phyloP scores from a whole-genome alignment of 2,329 filamentous ascomycete species.

The Phaeophleospora eucalypticola region DNA sequence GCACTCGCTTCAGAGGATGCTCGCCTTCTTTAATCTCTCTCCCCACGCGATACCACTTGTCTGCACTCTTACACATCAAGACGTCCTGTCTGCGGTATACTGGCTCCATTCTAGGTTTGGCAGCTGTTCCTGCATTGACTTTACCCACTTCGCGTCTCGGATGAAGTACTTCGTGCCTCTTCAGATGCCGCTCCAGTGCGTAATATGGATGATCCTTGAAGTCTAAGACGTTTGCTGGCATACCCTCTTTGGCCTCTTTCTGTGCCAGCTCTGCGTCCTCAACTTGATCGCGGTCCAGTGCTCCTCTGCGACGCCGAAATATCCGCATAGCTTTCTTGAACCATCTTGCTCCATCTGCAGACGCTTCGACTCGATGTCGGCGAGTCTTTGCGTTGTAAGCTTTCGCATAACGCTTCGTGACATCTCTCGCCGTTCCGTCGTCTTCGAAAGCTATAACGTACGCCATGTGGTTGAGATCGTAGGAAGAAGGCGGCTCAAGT shows the following conservation, averaged over 20 bases:
- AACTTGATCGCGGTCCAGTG: slow-evolving; percentile 69
- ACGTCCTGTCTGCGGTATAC: slow-evolving; percentile 83
- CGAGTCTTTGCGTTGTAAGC: slow-evolving; percentile 87
- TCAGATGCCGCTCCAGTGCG: slow-evolving; percentile 79
- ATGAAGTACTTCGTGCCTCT: slow-evolving; percentile 75
- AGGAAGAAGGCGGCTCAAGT: slow-evolving; percentile 78
- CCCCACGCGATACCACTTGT: slow-evolving; percentile 88
- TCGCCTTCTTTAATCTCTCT: slow-evolving; percentile 73
- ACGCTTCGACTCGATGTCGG: slow-evolving; percentile 70
- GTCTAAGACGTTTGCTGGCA: slow-evolving; percentile 37
- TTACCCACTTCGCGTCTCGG: slow-evolving; percentile 72
- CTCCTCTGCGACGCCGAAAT: slow-evolving; percentile 33
- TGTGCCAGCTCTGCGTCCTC: slow-evolving; percentile 73
- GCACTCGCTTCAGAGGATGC: slow-evolving; percentile 71
- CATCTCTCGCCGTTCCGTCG: slow-evolving; percentile 73
- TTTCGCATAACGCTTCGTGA: slow-evolving; percentile 83
- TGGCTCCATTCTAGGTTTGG: slow-evolving; percentile 59
- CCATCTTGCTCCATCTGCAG: slow-evolving; percentile 54
- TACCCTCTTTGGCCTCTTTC: slow-evolving; percentile 67
- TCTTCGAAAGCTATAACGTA: slow-evolving; percentile 86
- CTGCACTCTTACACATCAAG: slow-evolving; percentile 68
- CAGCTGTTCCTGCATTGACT: slow-evolving; percentile 61
- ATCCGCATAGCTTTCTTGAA: slow-evolving; percentile 49
- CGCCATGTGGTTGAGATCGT: slow-evolving; percentile 69
- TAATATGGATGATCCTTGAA: slow-evolving; percentile 43